phyloP scores from a whole-genome alignment of 495 filamentous ascomycete genomes.

The Aspergillus steynii region DNA sequence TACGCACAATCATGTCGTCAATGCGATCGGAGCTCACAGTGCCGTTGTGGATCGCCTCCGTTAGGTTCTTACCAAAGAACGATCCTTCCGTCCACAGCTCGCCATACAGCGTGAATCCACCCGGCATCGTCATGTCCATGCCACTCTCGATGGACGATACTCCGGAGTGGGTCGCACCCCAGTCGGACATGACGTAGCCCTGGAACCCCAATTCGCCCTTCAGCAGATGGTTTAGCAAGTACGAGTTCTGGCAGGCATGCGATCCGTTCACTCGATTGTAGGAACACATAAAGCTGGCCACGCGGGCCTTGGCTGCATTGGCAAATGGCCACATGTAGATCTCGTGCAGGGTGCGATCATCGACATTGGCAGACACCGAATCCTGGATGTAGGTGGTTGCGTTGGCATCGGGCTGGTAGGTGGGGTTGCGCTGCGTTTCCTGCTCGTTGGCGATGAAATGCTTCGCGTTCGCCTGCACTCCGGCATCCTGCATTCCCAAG shows the following conservation, averaged over 20 bases:
- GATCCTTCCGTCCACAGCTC: slow-evolving; percentile 56
- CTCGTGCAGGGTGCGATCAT: slow-evolving; percentile 78
- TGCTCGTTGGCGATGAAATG: slow-evolving; percentile 61
- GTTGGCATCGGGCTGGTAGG: slow-evolving; percentile 56
- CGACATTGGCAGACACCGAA: slow-evolving; percentile 52
- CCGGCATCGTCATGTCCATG: slow-evolving; percentile 64
- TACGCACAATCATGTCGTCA: slow-evolving; percentile 57
- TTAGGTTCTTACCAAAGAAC: slow-evolving; percentile 29
- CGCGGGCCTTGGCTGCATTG: slow-evolving; percentile 62
- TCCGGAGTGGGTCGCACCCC: slow-evolving; percentile 60
- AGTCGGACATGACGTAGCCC: slow-evolving; percentile 67
- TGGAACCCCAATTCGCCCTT: slow-evolving; percentile 69
- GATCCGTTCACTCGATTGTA: slow-evolving; percentile 69
- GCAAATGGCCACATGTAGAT: slow-evolving; percentile 79
- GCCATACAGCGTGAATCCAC: slow-evolving; percentile 41
- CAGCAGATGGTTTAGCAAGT: slow-evolving; percentile 60
- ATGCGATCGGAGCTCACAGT: slow-evolving; percentile 43
- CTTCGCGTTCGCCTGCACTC: slow-evolving; percentile 61
- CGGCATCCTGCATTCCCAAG: slow-evolving; percentile 54
- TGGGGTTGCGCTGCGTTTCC: slow-evolving; percentile 43
- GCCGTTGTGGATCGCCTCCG: slow-evolving; percentile 47
- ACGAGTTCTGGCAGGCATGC: slow-evolving; percentile 64
- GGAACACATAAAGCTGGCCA: slow-evolving; percentile 67
- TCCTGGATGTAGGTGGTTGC: slow-evolving; percentile 75
- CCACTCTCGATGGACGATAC: slow-evolving; percentile 54